Percentiles rank a stretch among this genome's conserved stretches.
These are phyloP conservation scores for Sapria himalayana DNA, from an alignment of 345 rosid species.

Conservation along the genomic window DNA sequence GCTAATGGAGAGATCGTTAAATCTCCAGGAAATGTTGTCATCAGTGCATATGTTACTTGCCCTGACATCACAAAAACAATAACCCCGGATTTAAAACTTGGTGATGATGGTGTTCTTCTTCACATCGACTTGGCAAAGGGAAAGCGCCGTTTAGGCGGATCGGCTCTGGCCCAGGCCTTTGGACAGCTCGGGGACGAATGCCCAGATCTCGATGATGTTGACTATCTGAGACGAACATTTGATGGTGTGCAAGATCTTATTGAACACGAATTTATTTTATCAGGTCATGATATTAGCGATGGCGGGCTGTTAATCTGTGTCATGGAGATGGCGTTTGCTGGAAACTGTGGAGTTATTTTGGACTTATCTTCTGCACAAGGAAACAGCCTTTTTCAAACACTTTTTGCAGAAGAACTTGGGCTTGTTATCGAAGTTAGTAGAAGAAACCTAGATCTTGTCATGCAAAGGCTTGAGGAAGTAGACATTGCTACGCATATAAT, in stretches of 20 bases:
- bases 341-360: slow-evolving; percentile 48
- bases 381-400: slow-evolving; percentile 48
- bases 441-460: slow-evolving; percentile 30
- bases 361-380: slow-evolving; percentile 36
- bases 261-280: slow-evolving; percentile 36
- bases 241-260: slow-evolving; percentile 54
- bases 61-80: slow-evolving; percentile 76
- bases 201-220: slow-evolving; percentile 73
- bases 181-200: slow-evolving; percentile 72
- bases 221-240: slow-evolving; percentile 48
- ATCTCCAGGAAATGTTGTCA: slow-evolving; percentile 92
- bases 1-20: slow-evolving; percentile 64
- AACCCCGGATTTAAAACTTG: slow-evolving; percentile 72
- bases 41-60: slow-evolving; percentile 69
- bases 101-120: slow-evolving; percentile 45
- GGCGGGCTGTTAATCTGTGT: slow-evolving; percentile 65
- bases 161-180: slow-evolving; percentile 73
- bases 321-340: slow-evolving; percentile 90
- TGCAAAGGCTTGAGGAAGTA: slow-evolving; percentile 22
- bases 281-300: slow-evolving; percentile 91
- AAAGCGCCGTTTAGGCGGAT: slow-evolving; percentile 68
- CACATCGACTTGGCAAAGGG: slow-evolving; percentile 82
- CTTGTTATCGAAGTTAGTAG: slow-evolving; percentile 58
- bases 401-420: slow-evolving; percentile 82
- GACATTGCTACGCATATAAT: slow-evolving; percentile 41